These are phyloP conservation scores for Colletotrichum viniferum DNA, from an alignment of 2,329 filamentous ascomycete species.

Conservation along the genomic window DNA sequence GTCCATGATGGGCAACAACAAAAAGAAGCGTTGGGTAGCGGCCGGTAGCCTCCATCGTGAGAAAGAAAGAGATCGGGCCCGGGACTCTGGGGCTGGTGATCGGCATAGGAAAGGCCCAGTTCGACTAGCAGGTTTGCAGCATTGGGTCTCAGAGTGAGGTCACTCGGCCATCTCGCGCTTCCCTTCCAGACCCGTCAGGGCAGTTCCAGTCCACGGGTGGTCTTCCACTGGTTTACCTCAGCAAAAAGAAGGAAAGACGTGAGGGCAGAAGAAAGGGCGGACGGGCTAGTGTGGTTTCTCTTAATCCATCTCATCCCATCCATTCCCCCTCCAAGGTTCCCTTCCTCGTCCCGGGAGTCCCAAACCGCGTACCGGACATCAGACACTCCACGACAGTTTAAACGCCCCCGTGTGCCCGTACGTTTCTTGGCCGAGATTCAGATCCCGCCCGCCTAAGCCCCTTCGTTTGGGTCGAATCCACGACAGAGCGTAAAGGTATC, in stretches of 20 bases:
- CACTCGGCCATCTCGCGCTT: background rate
- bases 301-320: background rate
- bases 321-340: background rate
- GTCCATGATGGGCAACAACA: background rate
- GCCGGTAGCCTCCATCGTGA: background rate
- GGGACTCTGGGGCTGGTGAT: slow-evolving; percentile 5
- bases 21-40: background rate
- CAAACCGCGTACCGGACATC: background rate
- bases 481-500: background rate
- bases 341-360: background rate
- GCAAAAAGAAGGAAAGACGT: background rate
- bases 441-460: background rate
- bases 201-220: background rate
- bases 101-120: slow-evolving; percentile 1
- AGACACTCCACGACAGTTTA: background rate
- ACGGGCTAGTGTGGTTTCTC: background rate
- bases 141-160: slow-evolving; percentile 15
- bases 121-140: slow-evolving; percentile 5
- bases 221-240: background rate
- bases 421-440: slow-evolving; percentile 4
- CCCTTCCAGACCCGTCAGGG: background rate
- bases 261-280: background rate
- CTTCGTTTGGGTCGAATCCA: background rate
- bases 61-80: background rate
- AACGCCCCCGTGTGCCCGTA: background rate